A percentile compares a stretch with the other conserved stretches of the same genome.
phyloP scores from a whole-genome alignment of 2,329 filamentous ascomycete species.

The Fusarium sp. region DNA sequence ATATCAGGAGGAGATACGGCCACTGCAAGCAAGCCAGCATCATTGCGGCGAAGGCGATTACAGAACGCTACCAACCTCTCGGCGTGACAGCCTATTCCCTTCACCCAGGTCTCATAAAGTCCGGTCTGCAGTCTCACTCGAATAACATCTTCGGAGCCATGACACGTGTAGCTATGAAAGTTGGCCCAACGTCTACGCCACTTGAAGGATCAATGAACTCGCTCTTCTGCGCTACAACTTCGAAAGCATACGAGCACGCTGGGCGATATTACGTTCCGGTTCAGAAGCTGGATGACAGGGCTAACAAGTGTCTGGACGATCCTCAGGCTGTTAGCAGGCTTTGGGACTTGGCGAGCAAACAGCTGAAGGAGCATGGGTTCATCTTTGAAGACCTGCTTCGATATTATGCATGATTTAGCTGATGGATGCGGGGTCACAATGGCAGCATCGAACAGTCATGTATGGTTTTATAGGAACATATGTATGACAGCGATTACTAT shows the following conservation, averaged over 20 bases:
- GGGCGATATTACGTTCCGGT: conserved; percentile 33
- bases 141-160: conserved; percentile 22
- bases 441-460: too few relatives aligned
- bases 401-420: background rate
- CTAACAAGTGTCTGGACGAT: conserved; percentile 35
- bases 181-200: conserved; percentile 14
- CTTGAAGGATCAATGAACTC: conserved; percentile 37
- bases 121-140: conserved; percentile 29
- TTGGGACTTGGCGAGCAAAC: conserved; percentile 13
- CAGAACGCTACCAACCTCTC: conserved; percentile 23
- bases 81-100: conserved; percentile 40
- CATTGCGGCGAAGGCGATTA: conserved; percentile 28
- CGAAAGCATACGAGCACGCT: background rate
- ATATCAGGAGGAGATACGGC: conserved; percentile 25
- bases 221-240: conserved; percentile 34
- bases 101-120: conserved; percentile 36
- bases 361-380: conserved; percentile 15
- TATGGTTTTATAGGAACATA: too few relatives aligned
- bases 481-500: too few relatives aligned
- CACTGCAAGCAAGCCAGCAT: conserved; percentile 39
- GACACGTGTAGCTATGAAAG: conserved; percentile 24
- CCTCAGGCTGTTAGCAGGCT: conserved; percentile 15
- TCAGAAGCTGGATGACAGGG: conserved; percentile 22
- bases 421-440: too few relatives aligned
- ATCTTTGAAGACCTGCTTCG: background rate